A percentile compares a stretch with the other conserved stretches of the same genome.
phyloP scores from a whole-genome alignment of 2,329 filamentous ascomycete species.

The Basipetospora chlamydospora region DNA sequence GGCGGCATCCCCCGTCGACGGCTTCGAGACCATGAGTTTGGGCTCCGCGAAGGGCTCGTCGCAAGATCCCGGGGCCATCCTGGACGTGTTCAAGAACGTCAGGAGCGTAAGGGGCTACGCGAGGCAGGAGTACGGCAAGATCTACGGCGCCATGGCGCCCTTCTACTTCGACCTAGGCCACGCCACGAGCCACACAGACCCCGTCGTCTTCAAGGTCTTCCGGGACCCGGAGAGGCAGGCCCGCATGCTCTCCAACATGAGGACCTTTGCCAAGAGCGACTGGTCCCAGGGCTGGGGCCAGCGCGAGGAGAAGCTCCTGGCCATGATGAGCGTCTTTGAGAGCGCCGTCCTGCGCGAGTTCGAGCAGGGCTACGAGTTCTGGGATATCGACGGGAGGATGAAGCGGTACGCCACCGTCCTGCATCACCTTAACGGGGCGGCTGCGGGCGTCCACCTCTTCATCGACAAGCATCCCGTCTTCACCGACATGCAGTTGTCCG shows the following conservation, averaged over 20 bases:
- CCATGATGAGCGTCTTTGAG: slow-evolving; percentile 74
- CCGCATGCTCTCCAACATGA: slow-evolving; percentile 70
- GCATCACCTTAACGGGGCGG: slow-evolving; percentile 65
- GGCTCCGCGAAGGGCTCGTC: slow-evolving; percentile 13
- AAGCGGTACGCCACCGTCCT: slow-evolving; percentile 77
- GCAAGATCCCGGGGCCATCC: slow-evolving; percentile 36
- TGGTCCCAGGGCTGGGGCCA: slow-evolving; percentile 58
- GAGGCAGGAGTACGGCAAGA: slow-evolving; percentile 76
- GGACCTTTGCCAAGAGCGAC: slow-evolving; percentile 67
- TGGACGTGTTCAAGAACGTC: slow-evolving; percentile 55
- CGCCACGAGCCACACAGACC: slow-evolving; percentile 61
- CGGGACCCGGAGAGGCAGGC: slow-evolving; percentile 82
- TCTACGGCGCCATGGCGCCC: slow-evolving; percentile 77
- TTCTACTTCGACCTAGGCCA: slow-evolving; percentile 74
- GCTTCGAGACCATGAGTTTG: slow-evolving; percentile 65
- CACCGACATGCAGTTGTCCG: slow-evolving; percentile 51
- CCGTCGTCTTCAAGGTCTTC: slow-evolving; percentile 74
- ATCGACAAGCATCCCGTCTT: slow-evolving; percentile 81
- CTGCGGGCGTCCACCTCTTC: slow-evolving; percentile 67
- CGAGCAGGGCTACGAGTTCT: slow-evolving; percentile 76
- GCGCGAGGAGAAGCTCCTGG: slow-evolving; percentile 56
- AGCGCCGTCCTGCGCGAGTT: slow-evolving; percentile 84
- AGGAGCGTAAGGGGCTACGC: slow-evolving; percentile 74
- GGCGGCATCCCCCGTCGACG: slow-evolving; percentile 29
- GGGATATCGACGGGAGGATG: slow-evolving; percentile 83